Percentiles rank a stretch among this genome's conserved stretches.
phyloP scores from a whole-genome alignment of 2,329 filamentous ascomycete genomes.

The Claviceps purpurea region DNA sequence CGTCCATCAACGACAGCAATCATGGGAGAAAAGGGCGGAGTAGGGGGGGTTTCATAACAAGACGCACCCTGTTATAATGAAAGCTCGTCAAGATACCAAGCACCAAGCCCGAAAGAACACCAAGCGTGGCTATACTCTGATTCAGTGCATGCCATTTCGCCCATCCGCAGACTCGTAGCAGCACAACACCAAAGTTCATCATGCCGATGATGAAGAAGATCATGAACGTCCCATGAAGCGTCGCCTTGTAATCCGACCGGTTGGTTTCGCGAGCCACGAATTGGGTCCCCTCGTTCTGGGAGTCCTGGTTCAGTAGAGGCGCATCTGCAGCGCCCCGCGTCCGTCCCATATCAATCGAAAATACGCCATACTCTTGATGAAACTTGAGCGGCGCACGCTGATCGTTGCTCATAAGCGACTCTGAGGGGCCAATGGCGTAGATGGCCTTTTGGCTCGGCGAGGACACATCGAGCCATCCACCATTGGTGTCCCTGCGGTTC shows the following conservation, averaged over 20 bases:
- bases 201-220: conserved; percentile 39
- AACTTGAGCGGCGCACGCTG: conserved; percentile 31
- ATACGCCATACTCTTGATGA: conserved; percentile 40
- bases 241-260: conserved; percentile 24
- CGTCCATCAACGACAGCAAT: not conserved
- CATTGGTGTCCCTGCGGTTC: conserved; percentile 18
- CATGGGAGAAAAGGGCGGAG: not conserved
- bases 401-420: conserved; percentile 28
- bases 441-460: conserved; percentile 35
- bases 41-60: not conserved
- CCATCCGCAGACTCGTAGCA: conserved; percentile 37
- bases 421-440: conserved; percentile 41
- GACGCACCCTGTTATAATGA: conserved; percentile 38
- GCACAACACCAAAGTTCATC: conserved; percentile 41
- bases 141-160: conserved; percentile 41
- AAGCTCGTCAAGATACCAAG: conserved; percentile 40
- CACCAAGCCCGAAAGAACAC: conserved; percentile 35
- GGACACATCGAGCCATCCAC: conserved; percentile 36
- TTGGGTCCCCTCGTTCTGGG: conserved; percentile 22
- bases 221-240: conserved; percentile 39
- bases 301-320: conserved; percentile 23
- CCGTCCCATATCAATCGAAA: conserved; percentile 40
- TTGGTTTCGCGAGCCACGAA: conserved; percentile 19
- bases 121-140: conserved; percentile 34
- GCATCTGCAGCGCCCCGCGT: conserved; percentile 33